Conservation (phyloP, 805 yeast genomes). For the Allodekkera sacchari region DNA sequence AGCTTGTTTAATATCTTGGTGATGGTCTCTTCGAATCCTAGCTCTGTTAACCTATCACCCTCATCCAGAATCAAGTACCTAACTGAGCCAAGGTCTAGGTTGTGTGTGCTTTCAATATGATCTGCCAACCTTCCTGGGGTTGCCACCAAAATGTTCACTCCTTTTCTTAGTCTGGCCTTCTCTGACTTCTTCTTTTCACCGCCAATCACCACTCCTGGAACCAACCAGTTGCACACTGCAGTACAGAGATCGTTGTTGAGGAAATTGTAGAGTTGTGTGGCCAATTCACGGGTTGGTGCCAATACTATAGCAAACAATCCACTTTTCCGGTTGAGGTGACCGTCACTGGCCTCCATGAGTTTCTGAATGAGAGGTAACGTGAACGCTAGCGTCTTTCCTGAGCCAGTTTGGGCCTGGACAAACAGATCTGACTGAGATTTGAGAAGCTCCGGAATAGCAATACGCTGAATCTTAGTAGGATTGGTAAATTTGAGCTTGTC, state of each 20-base stretch:
- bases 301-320: slow-evolving; percentile 87
- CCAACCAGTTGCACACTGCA: slow-evolving; percentile 70
- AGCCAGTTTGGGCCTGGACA: slow-evolving; percentile 96
- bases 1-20: slow-evolving; percentile 61
- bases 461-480: slow-evolving; percentile 85
- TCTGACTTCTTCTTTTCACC: slow-evolving; percentile 97
- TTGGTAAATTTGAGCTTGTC: slow-evolving; percentile 45
- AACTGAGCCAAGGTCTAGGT: slow-evolving; percentile 62
- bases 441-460: slow-evolving; percentile 60
- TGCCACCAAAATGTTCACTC: slow-evolving; percentile 91
- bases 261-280: slow-evolving; percentile 80
- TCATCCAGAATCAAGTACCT: slow-evolving; percentile 92
- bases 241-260: slow-evolving; percentile 55
- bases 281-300: slow-evolving; percentile 93
- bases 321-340: slow-evolving; percentile 45
- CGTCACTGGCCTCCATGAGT: slow-evolving; percentile 43
- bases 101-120: slow-evolving; percentile 83
- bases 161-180: slow-evolving; percentile 91
- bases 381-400: slow-evolving; percentile 92
- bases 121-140: slow-evolving; percentile 96
- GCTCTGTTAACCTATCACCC: slow-evolving; percentile 91
- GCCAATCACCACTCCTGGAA: slow-evolving; percentile 94
- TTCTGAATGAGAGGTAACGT: slow-evolving; percentile 73
- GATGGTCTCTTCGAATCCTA: slow-evolving; percentile 94
- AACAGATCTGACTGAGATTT: slow-evolving; percentile 52